Evolutionary conservation across 2,329 filamentous ascomycete species (phyloP), one percentile per base, ranked within the genome.

Genomic region (Didymella lethalis): DNA sequence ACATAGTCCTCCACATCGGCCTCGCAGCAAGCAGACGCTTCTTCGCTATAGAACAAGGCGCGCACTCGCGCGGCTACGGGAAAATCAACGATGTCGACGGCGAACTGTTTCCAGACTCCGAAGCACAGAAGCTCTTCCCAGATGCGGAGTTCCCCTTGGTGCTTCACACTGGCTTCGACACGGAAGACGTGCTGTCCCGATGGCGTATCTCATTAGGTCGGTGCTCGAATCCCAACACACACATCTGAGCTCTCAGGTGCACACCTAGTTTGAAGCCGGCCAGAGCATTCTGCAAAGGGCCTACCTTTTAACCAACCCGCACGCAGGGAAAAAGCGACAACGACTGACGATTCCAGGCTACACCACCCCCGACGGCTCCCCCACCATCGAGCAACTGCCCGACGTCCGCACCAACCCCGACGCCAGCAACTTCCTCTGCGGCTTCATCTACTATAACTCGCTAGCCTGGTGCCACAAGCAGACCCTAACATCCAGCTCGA

Each of bases 1-100:
- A 75, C 45, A 71, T 78, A 10, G 61, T 77, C 53, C 63, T 78
- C 4, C 76, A 78, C 57, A 76, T 78, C 31, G 76, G 76, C 1
- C 71, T 78, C 20, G 76, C 76, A 8, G 74, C 76, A 23, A 67
- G 70, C 38, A 69, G 75, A 2, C 59, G 62, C 5, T 77, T 70
- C 64, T 78, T 69, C 60, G 72, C 75, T n/a, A 62, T 78, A 20
- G 76, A 78, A 47, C 54, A 71, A 40, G 68, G 70, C 18, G 64
- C 74, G 2, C 67, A 72, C 12, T 59, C 67, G 1, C 58, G 64
- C 4, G 74, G 72, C 36, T 78, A 75, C 63, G 68, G 59, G 20
- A 52, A 55, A 7, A 75, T 74, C 14, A 62, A 66, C 2, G 76
- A 78, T 31, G 75, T 78, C 10, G 73, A 77, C 38, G 73, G 71